Conservation (phyloP, 495 filamentous ascomycete genomes). For the Thermochaetoides thermophila region DNA sequence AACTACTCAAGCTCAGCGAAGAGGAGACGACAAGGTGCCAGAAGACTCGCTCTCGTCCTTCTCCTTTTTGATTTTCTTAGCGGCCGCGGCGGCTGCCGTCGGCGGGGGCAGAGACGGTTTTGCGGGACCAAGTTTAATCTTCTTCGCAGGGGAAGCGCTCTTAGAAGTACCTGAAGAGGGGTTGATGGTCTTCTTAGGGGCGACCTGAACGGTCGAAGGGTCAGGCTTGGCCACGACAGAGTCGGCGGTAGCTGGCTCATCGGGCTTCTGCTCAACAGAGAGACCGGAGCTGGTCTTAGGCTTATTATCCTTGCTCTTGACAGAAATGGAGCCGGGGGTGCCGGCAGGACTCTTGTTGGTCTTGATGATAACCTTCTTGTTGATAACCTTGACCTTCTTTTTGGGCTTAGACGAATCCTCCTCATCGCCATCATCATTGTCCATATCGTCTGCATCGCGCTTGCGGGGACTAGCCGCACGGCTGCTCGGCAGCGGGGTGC, state of each 20-base stretch:
- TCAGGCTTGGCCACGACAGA: too few species aligned
- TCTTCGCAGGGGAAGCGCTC: constrained; percentile 29
- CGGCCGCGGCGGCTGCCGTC: too few species aligned
- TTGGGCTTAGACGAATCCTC: constrained; percentile 35
- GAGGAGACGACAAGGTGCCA: constrained; percentile 35
- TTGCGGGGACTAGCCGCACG: constrained; percentile 34
- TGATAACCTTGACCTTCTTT: constrained; percentile 30
- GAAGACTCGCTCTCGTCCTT: constrained; percentile 37
- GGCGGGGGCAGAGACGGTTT: constrained; percentile 26
- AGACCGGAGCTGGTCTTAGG: constrained; percentile 25
- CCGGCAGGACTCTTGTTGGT: too few species aligned
- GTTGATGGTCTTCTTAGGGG: constrained; percentile 24
- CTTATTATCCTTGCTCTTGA: constrained; percentile 28
- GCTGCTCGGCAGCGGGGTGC: constrained; percentile 40
- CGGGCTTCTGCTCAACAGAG: constrained; percentile 26
- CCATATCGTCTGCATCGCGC: constrained; percentile 32
- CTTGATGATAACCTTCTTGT: constrained; percentile 37
- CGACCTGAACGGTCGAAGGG: constrained; percentile 28
- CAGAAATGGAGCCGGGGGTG: constrained; percentile 9
- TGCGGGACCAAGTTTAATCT: constrained; percentile 25
- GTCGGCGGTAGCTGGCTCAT: constrained; percentile 23
- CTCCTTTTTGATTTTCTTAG: constrained; percentile 26
- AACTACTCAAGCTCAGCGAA: constrained; percentile 7
- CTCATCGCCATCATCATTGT: constrained; percentile 35
- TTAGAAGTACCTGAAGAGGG: too few species aligned